Conservation (phyloP, 2,329 filamentous ascomycete genomes). For the Parascedosporium putredinis region DNA sequence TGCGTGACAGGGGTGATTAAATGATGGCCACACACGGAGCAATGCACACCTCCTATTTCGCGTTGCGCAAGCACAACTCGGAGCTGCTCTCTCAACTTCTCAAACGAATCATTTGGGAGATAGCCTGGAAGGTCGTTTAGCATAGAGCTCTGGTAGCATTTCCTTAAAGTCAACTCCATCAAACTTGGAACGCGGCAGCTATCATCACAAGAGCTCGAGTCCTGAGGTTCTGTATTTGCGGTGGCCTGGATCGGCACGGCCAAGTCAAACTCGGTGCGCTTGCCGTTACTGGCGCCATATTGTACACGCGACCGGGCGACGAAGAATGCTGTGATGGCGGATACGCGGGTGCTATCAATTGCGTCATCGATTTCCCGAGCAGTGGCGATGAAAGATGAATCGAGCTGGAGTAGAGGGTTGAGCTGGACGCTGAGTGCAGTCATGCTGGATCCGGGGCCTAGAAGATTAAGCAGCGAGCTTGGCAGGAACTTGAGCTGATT, state of each 20-base stretch:
- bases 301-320: conserved; percentile 10
- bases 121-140: conserved; percentile 31
- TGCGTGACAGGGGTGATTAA: conserved; percentile 41
- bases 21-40: conserved; percentile 38
- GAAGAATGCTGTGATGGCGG: conserved; percentile 10
- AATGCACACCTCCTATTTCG: conserved; percentile 37
- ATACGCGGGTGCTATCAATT: conserved; percentile 1
- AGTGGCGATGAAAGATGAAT: conserved; percentile 10
- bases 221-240: neutral
- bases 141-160: conserved; percentile 32
- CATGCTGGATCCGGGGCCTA: conserved; percentile 35
- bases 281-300: conserved; percentile 6
- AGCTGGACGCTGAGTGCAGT: conserved; percentile 45
- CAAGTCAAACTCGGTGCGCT: conserved; percentile 8
- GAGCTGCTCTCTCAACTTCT: conserved; percentile 29
- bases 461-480: conserved; percentile 48
- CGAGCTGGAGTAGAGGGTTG: conserved; percentile 48
- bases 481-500: conserved; percentile 53
- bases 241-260: neutral
- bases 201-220: neutral
- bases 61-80: conserved; percentile 28
- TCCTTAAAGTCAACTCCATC: conserved; percentile 37
- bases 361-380: conserved; percentile 8
- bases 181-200: conserved; percentile 34
- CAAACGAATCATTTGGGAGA: conserved; percentile 28